A percentile compares a stretch with the other conserved stretches of the same genome.
phyloP scores from a whole-genome alignment of 768 basidiomycete species.

The Boletus subcaerulescens region DNA sequence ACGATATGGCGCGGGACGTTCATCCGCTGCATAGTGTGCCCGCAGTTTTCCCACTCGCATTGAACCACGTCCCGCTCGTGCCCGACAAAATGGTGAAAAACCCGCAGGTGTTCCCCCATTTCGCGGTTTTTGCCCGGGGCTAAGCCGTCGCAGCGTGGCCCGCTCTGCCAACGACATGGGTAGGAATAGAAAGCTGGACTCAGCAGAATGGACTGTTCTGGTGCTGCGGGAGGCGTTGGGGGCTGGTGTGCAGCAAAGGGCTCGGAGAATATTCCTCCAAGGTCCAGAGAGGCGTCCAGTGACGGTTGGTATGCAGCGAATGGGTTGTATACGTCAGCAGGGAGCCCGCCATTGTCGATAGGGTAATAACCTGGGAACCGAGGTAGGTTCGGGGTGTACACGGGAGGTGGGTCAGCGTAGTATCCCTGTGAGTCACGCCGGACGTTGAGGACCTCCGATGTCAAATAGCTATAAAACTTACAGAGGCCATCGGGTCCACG shows the following conservation, averaged over 20 bases:
- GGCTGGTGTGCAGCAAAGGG: conserved; percentile 9
- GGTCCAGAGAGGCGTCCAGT: neutral
- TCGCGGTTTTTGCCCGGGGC: conserved; percentile 31
- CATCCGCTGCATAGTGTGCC: conserved; percentile 27
- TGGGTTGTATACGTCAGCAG: neutral
- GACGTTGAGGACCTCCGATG: neutral
- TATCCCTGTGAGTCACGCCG: conserved; percentile 8
- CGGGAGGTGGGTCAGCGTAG: neutral
- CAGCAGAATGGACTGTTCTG: neutral
- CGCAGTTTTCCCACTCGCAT: conserved; percentile 26
- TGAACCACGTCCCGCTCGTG: conserved; percentile 25
- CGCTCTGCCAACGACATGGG: conserved; percentile 23
- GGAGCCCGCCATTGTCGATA: neutral
- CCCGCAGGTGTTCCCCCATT: conserved; percentile 28
- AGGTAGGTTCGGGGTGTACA: neutral
- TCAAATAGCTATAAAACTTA: conserved; percentile 2
- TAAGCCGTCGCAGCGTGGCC: conserved; percentile 19
- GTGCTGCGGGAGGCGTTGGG: conserved; percentile 11
- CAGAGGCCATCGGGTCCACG: neutral
- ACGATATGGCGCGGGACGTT: conserved; percentile 30
- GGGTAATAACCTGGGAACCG: neutral
- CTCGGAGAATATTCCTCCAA: neutral
- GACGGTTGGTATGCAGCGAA: neutral
- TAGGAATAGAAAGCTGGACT: conserved; percentile 9
- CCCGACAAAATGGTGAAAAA: conserved; percentile 20